Base-by-base conservation (phyloP, 192 early-diverging fungal genomes). In the Mortierella hygrophila region DNA sequence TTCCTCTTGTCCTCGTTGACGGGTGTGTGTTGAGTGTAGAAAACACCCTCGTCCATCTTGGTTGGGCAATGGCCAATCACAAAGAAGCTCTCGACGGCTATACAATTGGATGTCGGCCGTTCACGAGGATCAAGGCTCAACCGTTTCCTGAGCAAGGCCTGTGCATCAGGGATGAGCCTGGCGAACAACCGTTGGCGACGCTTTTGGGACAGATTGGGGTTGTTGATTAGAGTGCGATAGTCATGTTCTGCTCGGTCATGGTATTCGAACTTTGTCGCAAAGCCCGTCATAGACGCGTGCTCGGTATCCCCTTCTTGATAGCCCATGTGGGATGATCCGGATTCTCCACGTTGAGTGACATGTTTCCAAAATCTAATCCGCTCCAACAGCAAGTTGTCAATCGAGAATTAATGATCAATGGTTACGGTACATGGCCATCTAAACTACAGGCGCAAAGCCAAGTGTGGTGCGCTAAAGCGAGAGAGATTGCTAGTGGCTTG, bases 211-310 rank as follows among this genome's bases (percentile, higher is more conserved):
- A 78, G 47, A 54, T 40, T 37, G 21, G 76, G 65, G 47, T 71
- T 78, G 8, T 40, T 6, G 76, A 78, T 41, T 13, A 72, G 70
- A 23, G 70, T 42, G 41, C 70, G 10, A 41, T 46, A 77, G 41
- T 77, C 75, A 29, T 47, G 18, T 23, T 68, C 75, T 77, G 63
- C 75, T 68, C 75, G 41, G 26, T 77, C 75, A 21, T 5, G 3
- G 47, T 77, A 77, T 23, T 32, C 32, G 63, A 68, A 68, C 26
- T 46, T 68, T 68, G 10, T 68, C 75, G 75, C 75, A 42, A 77
- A 77, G 2, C 63, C 41, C 29, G 75, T 9, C n/a, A 77, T 77
- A 21, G 75, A 77, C 10, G 69, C 75, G 63, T 68, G 75, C n/a
- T 77, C 75, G 26, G 42, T 5, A 20, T 76, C 6, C 75, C 75